Base-by-base conservation (phyloP, 305 asterid genomes). In the Fraxinus paxiana region DNA sequence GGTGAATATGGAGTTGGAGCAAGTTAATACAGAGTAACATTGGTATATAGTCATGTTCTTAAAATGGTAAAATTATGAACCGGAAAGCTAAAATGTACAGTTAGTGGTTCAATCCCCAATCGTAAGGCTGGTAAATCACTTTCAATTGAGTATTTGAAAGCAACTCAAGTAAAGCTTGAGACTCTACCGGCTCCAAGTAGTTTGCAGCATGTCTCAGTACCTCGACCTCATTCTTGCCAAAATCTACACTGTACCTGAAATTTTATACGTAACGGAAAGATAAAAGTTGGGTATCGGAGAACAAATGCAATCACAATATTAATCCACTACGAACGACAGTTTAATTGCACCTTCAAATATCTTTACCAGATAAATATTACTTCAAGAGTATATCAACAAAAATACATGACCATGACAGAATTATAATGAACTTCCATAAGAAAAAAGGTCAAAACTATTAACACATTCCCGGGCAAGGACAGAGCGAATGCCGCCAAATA, bases 21-120 rank as follows among this genome's bases (percentile, higher is more conserved):
- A 24, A 22, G 12, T 28, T 69, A 31, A 69, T 69, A 69, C 43
- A 69, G 15, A 26, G 7, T 26, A 10, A n/a, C 63, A n/a, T 51
- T 65, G 38, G 59, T 51, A 51, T n/a, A 51, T 17, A 17, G 22
- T 51, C 63, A 51, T 51, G 63, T 5, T 51, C 63, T 51, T 51
- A 51, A 17, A 18, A 51, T 51, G 24, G 8, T 3, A 51, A 51
- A 51, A 51, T 51, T 51, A 37, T 2, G 20, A 75, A 65, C 35
- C 18, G 30, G 22, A 38, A 33, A 38, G 33, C 43, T 61, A 9
- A 28, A n/a, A 37, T 18, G 18, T 43, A 61, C 67, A 26, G 43
- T 90, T 87, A 92, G 88, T 89, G 75, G 85, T 95, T 95, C 87
- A 95, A 85, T 79, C 93, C 92, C 97, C 98, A 95, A 54, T 93